phyloP scores from a whole-genome alignment of 352 stramenopile genomes.

The Phytophthora macrochlamydospora region DNA sequence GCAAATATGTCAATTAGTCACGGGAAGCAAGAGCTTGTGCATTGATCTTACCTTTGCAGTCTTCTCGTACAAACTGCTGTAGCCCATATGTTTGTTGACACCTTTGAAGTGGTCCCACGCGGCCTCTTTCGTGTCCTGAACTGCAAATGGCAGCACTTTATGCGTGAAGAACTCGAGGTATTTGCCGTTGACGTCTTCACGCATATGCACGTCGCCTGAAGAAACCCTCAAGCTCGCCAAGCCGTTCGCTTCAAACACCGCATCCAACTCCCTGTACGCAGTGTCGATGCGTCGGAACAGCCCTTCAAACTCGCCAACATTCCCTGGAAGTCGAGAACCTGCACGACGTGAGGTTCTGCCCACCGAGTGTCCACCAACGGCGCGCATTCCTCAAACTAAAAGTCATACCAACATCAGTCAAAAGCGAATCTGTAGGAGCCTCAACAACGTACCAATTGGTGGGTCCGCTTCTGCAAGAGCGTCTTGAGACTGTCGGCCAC shows the following conservation, averaged over 20 bases:
- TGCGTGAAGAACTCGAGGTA: slow-evolving; percentile 37
- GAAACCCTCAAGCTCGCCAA: slow-evolving; percentile 25
- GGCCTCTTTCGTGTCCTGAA: slow-evolving; percentile 27
- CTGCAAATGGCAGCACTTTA: slow-evolving; percentile 34
- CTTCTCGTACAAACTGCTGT: slow-evolving; percentile 38
- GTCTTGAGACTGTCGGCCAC: slow-evolving; percentile 34
- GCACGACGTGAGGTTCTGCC: slow-evolving; percentile 9
- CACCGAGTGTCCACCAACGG: slow-evolving; percentile 7
- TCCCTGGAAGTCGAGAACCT: slow-evolving; percentile 5
- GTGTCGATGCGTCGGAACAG: slow-evolving; percentile 29
- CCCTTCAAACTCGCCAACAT: not conserved
- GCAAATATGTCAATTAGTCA: not conserved
- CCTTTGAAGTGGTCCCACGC: slow-evolving; percentile 43
- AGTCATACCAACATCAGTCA: not conserved
- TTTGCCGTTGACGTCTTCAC: slow-evolving; percentile 25
- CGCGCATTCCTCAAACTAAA: slow-evolving; percentile 19
- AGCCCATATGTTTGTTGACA: slow-evolving; percentile 28
- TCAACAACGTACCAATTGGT: not conserved
- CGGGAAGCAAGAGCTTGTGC: not conserved
- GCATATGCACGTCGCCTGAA: slow-evolving; percentile 34
- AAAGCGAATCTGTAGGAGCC: not conserved
- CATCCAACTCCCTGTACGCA: slow-evolving; percentile 28
- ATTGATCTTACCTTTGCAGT: slow-evolving; percentile 24
- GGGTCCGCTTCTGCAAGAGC: slow-evolving; percentile 20
- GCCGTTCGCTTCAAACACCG: slow-evolving; percentile 33